Evolutionary conservation across 2,329 filamentous ascomycete genomes (phyloP), one percentile per base, ranked within the genome.

Genomic region (Hypomyces perniciosus): DNA sequence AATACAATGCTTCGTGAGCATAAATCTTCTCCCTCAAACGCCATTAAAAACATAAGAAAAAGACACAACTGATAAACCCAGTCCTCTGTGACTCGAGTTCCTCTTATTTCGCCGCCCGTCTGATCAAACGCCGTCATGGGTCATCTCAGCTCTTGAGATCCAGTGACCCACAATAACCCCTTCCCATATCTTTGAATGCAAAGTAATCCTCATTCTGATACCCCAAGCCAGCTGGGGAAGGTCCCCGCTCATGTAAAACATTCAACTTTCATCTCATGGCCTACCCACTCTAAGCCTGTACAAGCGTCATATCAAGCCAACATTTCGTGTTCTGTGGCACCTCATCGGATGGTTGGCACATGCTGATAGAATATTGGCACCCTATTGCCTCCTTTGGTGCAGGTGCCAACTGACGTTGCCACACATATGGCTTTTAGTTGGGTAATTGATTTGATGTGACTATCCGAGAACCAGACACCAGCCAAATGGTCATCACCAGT

Each of bases 121-220:
- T 28, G 12, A 44, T 51, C 46, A 55, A 63, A 62, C 61, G 57
- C 58, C 60, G 56, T 43, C 54, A 68, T 74, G 76, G 74, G 76
- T 73, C 59, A 52, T 67, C 69, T 79, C 77, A 80, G 77, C 77
- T 72, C 77, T 80, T 80, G 77, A 79, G 73, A 53, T 68, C 72
- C 73, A 68, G 68, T 65, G 58, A 47, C 56, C 60, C 57, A 44
- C 8, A 64, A 56, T 65, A 57, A 35, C 35, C 20, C 51, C 43
- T 31, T 54, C 51, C 60, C 54, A 46, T 54, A 40, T 61, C 62
- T 63, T 62, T 58, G 59, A 62, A 54, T 40, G 28, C 31, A 51
- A 51, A 43, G 35, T 31, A 38, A 44, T 40, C 43, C 31, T 29
- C 40, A 47, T 44, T 28, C 20, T 26, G 9, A 46, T 43, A 13